These are phyloP conservation scores for Neonectria sp. DNA, from an alignment of 2,329 filamentous ascomycete species.

Conservation along the genomic window DNA sequence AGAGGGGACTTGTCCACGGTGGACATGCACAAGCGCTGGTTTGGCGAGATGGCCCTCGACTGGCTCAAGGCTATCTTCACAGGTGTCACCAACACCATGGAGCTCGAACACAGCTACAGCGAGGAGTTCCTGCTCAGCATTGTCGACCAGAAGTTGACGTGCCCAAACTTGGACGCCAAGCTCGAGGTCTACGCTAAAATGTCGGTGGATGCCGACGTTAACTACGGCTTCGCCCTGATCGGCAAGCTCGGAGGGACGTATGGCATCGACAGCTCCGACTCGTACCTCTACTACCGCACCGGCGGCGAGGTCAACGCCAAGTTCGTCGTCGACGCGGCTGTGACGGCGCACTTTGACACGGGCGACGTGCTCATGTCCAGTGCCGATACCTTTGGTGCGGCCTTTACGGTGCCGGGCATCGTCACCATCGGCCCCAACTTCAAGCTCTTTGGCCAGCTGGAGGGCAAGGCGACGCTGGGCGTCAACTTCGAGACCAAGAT, in stretches of 20 bases:
- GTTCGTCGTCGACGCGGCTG: slow-evolving; percentile 47
- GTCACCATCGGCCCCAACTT: slow-evolving; percentile 51
- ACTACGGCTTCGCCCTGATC: slow-evolving; percentile 50
- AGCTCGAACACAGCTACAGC: slow-evolving; percentile 44
- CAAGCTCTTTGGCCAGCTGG: slow-evolving; percentile 41
- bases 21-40: slow-evolving; percentile 56
- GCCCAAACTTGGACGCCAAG: slow-evolving; percentile 37
- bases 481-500: slow-evolving; percentile 46
- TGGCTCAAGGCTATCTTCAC: slow-evolving; percentile 45
- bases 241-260: slow-evolving; percentile 30
- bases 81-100: slow-evolving; percentile 40
- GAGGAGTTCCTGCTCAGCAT: slow-evolving; percentile 45
- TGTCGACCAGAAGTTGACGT: slow-evolving; percentile 42
- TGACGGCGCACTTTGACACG: slow-evolving; percentile 33
- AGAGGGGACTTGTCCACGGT: slow-evolving; percentile 41
- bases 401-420: slow-evolving; percentile 50
- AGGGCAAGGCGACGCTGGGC: slow-evolving; percentile 41
- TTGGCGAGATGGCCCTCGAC: slow-evolving; percentile 48
- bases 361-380: slow-evolving; percentile 39
- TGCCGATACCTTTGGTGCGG: slow-evolving; percentile 46
- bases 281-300: slow-evolving; percentile 46
- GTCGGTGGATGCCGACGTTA: slow-evolving; percentile 39
- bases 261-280: slow-evolving; percentile 45
- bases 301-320: slow-evolving; percentile 43
- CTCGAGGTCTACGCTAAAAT: slow-evolving; percentile 38